These are phyloP conservation scores for Coemansia erecta DNA, from an alignment of 192 early-diverging fungal species.

Conservation along the genomic window DNA sequence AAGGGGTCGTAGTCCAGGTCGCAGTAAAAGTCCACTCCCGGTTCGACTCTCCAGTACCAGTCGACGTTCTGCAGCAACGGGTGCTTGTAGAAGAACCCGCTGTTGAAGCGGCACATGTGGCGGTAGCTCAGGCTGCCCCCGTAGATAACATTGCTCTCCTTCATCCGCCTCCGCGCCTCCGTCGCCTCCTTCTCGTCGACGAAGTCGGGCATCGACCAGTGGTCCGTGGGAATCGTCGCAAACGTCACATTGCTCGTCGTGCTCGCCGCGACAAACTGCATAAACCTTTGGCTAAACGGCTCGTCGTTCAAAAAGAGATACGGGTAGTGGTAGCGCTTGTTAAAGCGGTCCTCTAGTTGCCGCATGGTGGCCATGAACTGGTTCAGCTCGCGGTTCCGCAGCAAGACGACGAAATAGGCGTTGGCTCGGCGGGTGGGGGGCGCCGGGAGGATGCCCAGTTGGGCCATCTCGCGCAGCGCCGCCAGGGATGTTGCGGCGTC, in stretches of 20 bases:
- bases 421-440: slow-evolving; percentile 9
- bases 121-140: slow-evolving; percentile 75
- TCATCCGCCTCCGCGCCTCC: slow-evolving; percentile 58
- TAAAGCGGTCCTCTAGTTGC: slow-evolving; percentile 67
- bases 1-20: slow-evolving; percentile 84
- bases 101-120: slow-evolving; percentile 80
- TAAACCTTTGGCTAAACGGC: slow-evolving; percentile 61
- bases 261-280: slow-evolving; percentile 30
- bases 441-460: slow-evolving; percentile 12
- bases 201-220: slow-evolving; percentile 54
- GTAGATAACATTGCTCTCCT: slow-evolving; percentile 61
- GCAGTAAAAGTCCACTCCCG: slow-evolving; percentile 78
- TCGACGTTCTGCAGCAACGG: slow-evolving; percentile 67
- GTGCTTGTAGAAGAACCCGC: slow-evolving; percentile 61
- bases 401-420: slow-evolving; percentile 56
- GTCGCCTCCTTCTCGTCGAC: slow-evolving; percentile 39
- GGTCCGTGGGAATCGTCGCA: slow-evolving; percentile 54
- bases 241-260: slow-evolving; percentile 58
- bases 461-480: slow-evolving; percentile 19
- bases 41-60: slow-evolving; percentile 90
- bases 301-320: slow-evolving; percentile 70
- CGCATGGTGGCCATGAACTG: slow-evolving; percentile 51
- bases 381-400: slow-evolving; percentile 57
- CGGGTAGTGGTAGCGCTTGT: slow-evolving; percentile 63
- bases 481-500: neutral